Base-by-base conservation (phyloP, 2,329 filamentous ascomycete species). In the Alternaria incomplexa region DNA sequence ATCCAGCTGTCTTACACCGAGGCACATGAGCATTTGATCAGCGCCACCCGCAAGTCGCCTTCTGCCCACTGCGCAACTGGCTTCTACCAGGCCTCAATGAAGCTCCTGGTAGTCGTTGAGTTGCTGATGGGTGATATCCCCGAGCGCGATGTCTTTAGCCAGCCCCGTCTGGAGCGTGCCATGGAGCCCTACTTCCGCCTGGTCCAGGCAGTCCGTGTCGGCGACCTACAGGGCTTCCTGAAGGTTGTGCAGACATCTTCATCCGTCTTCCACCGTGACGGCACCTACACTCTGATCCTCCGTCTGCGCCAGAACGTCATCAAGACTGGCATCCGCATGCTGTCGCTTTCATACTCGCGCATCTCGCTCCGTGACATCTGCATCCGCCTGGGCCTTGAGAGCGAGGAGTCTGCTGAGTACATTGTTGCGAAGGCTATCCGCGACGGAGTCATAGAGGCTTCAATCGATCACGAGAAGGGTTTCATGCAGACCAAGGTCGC, bases 401-500 rank as follows among this genome's bases (percentile, higher is more conserved):
- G 92, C 72, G 96, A 99, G 80, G 96, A 99, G 85, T 97, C 93
- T 45, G 96, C 96, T 11, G 96, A 99, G 83, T 99, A 99, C 82
- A 99, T 99, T 79, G 96, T 98, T 36, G 96, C 96, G 69, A 99
- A 99, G 86, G 96, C 96, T 2, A 99, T 99, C 72, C 89, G 96
- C 20, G 96, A 99, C 76, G 96, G 96, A 62, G 96, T 98, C 59
- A 98, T 98, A 62, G 95, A 98, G 85, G 95, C 95, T 32, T 94
- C 91, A 3, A 85, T 98, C 65, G 95, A 99, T 79, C 92, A 97
- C 67, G 94, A 98, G 85, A 90, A 90, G 68, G 96, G 96, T 0
- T 98, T 93, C 83, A 97, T 98, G 93, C 97, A 97, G 88, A 97
- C 94, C 81, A 97, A 97, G 85, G 93, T 97, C 73, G 87, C 97